Evolutionary conservation across 192 early-diverging fungal genomes (phyloP).

Genomic region (Backusella mclennaniae): DNA sequence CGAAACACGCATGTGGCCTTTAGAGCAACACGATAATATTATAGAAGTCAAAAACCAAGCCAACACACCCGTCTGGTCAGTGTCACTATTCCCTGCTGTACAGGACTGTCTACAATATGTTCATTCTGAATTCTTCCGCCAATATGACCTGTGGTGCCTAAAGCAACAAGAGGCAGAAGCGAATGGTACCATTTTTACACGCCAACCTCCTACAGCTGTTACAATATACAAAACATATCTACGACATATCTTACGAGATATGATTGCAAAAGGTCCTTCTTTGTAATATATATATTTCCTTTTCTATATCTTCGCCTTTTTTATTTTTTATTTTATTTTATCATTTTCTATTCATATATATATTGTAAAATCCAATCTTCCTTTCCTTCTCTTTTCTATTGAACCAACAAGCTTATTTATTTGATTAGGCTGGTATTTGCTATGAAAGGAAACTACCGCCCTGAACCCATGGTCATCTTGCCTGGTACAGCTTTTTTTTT

Average conservation of each 20-base stretch:
- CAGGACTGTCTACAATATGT: slow-evolving; percentile 52
- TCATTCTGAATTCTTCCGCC: slow-evolving; percentile 62
- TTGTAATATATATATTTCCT: slow-evolving; percentile 5
- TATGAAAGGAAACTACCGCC: slow-evolving; percentile 8
- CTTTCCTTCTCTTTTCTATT: neutral
- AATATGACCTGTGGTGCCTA: slow-evolving; percentile 53
- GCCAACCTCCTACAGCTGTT: slow-evolving; percentile 43
- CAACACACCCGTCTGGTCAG: slow-evolving; percentile 58
- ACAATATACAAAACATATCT: slow-evolving; percentile 50
- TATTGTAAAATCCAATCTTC: neutral
- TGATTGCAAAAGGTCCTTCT: slow-evolving; percentile 33
- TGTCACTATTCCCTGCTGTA: slow-evolving; percentile 63
- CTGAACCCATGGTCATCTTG: neutral
- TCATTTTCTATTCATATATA: slow-evolving; percentile 9
- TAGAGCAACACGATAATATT: slow-evolving; percentile 74
- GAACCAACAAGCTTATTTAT: neutral
- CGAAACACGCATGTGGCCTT: slow-evolving; percentile 67
- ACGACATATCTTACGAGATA: slow-evolving; percentile 44
- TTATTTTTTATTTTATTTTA: neutral
- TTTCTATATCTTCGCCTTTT: neutral
- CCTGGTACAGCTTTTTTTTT: neutral
- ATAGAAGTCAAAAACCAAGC: slow-evolving; percentile 65
- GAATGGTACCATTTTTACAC: slow-evolving; percentile 14
- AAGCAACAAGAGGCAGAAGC: slow-evolving; percentile 39
- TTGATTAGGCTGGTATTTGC: neutral